A percentile compares a stretch with the other conserved stretches of the same genome.
Conservation (phyloP, 768 basidiomycete species). For the Wakefieldia striispora region DNA sequence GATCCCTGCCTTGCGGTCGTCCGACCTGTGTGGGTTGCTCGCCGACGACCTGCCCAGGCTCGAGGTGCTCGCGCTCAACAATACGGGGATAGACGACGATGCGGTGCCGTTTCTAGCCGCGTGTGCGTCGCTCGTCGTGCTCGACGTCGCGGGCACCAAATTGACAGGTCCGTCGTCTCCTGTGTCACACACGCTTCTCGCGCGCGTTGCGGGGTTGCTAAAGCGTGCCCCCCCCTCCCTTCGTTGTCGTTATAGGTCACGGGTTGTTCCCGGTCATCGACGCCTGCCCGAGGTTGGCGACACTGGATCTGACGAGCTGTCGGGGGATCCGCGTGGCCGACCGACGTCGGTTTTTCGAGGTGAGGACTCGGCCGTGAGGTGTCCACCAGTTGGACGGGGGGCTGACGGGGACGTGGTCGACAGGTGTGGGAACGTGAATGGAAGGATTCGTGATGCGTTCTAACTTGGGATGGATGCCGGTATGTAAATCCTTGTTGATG, state of each 20-base stretch:
- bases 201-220: no score
- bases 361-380: no score
- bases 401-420: neutral
- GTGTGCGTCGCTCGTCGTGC: conserved; percentile 45
- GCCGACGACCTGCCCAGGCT: conserved; percentile 36
- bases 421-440: conserved; percentile 29
- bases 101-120: conserved; percentile 50
- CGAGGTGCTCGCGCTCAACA: conserved; percentile 52
- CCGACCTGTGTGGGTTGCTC: conserved; percentile 50
- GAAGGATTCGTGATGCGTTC: no score
- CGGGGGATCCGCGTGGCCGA: conserved; percentile 58
- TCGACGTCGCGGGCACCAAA: conserved; percentile 58
- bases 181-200: no score
- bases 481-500: no score
- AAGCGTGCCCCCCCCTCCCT: no score
- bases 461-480: no score
- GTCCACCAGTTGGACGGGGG: no score
- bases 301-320: conserved; percentile 66
- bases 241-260: conserved; percentile 35
- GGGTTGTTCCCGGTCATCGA: conserved; percentile 60
- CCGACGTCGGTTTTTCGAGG: conserved; percentile 68
- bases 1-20: conserved; percentile 48
- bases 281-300: conserved; percentile 48
- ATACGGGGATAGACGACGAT: conserved; percentile 60
- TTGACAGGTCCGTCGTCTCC: conserved; percentile 48